Conservation (phyloP, 768 basidiomycete species). For the Pleurotus tuber-regium region DNA sequence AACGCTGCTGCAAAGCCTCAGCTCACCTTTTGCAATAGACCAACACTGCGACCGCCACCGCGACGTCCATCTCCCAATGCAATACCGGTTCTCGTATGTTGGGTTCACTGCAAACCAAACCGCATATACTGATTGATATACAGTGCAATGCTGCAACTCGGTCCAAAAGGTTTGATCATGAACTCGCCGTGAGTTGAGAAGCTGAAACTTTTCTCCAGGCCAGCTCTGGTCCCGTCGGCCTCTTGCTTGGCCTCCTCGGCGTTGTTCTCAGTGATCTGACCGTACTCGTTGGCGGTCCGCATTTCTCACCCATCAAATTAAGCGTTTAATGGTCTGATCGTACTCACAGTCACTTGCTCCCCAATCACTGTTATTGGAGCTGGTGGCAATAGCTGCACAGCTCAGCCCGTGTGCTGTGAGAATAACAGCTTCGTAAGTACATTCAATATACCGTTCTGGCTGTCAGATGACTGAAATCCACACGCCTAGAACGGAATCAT, state of each 20-base stretch:
- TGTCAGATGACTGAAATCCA: no score
- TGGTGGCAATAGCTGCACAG: slow-evolving; percentile 15
- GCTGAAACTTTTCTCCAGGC: not conserved
- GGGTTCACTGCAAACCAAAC: not conserved
- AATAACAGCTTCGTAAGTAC: slow-evolving; percentile 23
- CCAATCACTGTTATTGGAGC: slow-evolving; percentile 20
- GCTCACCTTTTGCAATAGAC: no score
- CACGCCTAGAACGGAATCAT: slow-evolving; percentile 27
- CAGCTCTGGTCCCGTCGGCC: not conserved
- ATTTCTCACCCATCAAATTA: not conserved
- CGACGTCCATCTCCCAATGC: not conserved
- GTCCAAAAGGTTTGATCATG: not conserved
- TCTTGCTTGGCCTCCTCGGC: not conserved
- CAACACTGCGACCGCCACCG: not conserved
- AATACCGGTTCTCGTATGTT: not conserved
- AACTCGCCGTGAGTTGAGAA: not conserved
- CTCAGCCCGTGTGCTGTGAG: slow-evolving; percentile 26
- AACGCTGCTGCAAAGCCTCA: no score
- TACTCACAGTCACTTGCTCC: slow-evolving; percentile 13
- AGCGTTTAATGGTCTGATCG: not conserved
- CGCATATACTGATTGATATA: not conserved
- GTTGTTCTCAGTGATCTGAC: slow-evolving; percentile 12
- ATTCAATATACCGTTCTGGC: no score
- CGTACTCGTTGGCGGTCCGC: slow-evolving; percentile 19
- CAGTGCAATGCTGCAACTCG: not conserved